Evolutionary conservation across 2,329 filamentous ascomycete species (phyloP).

Genomic region (Colletotrichum sp.): DNA sequence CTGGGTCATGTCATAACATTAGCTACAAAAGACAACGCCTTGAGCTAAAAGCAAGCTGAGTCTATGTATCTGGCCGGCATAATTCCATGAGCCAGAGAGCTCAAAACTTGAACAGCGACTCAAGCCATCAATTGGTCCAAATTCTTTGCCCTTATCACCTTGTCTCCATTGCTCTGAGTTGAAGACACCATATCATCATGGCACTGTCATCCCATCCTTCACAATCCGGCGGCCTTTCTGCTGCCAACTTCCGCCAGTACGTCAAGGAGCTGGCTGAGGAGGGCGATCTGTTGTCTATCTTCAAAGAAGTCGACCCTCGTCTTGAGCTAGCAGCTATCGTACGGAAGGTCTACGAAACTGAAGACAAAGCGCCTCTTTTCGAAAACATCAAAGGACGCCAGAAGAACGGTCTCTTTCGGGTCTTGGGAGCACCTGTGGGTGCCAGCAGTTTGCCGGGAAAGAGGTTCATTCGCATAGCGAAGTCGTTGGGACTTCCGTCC

Average conservation of each 20-base stretch:
- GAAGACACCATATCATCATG: not conserved
- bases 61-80: not conserved
- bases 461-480: not conserved
- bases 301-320: slow-evolving; percentile 45
- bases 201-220: not conserved
- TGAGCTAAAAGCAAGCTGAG: not conserved
- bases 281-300: slow-evolving; percentile 29
- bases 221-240: not conserved
- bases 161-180: not conserved
- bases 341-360: slow-evolving; percentile 46
- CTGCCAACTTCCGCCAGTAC: not conserved
- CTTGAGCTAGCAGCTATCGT: slow-evolving; percentile 53
- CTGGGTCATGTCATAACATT: not conserved
- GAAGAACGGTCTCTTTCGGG: slow-evolving; percentile 49
- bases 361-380: slow-evolving; percentile 55
- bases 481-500: not conserved
- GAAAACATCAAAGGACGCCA: slow-evolving; percentile 51
- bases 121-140: not conserved
- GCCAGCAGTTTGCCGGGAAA: not conserved
- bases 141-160: not conserved
- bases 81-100: not conserved
- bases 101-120: not conserved
- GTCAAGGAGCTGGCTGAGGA: not conserved
- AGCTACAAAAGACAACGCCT: not conserved
- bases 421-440: slow-evolving; percentile 47